Evolutionary conservation across 495 filamentous ascomycete genomes (phyloP).

Genomic region (Hypoxylon trugodes): DNA sequence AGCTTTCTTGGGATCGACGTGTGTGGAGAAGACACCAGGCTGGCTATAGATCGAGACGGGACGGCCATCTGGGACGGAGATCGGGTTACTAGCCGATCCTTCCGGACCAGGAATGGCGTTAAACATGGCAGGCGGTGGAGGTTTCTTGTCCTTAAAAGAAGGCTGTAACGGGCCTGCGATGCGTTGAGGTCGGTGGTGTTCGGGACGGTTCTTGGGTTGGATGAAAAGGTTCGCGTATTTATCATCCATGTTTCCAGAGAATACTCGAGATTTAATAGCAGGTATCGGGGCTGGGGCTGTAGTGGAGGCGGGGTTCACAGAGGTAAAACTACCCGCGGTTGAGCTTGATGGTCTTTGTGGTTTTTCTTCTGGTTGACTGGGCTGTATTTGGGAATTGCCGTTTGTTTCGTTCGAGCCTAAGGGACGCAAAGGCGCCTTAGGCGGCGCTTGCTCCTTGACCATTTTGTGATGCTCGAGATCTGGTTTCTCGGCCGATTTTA

Average conservation of each 20-base stretch:
- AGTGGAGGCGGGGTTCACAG: constrained; percentile 7
- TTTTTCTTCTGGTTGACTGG: constrained; percentile 24
- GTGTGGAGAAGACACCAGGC: constrained; percentile 68
- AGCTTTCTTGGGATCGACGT: constrained; percentile 79
- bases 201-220: constrained; percentile 54
- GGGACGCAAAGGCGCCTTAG: constrained; percentile 41
- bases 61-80: constrained; percentile 39
- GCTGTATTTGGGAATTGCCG: constrained; percentile 7
- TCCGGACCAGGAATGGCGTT: constrained; percentile 39
- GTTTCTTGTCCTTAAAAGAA: constrained; percentile 46
- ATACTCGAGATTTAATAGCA: constrained; percentile 35
- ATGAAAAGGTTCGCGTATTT: constrained; percentile 54
- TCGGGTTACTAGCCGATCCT: constrained; percentile 41
- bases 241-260: constrained; percentile 40
- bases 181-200: constrained; percentile 56
- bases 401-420: constrained; percentile 32
- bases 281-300: constrained; percentile 9
- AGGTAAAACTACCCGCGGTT: constrained; percentile 29
- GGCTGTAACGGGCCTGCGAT: constrained; percentile 51
- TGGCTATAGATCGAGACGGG: constrained; percentile 42
- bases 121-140: constrained; percentile 49
- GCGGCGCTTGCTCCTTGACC: constrained; percentile 45
- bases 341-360: constrained; percentile 23
- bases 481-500: constrained; percentile 39
- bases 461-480: constrained; percentile 35